A percentile compares a stretch with the other conserved stretches of the same genome.
These are phyloP conservation scores for Skeletonema potamos DNA, from an alignment of 108 stramenopile species.

Conservation along the genomic window DNA sequence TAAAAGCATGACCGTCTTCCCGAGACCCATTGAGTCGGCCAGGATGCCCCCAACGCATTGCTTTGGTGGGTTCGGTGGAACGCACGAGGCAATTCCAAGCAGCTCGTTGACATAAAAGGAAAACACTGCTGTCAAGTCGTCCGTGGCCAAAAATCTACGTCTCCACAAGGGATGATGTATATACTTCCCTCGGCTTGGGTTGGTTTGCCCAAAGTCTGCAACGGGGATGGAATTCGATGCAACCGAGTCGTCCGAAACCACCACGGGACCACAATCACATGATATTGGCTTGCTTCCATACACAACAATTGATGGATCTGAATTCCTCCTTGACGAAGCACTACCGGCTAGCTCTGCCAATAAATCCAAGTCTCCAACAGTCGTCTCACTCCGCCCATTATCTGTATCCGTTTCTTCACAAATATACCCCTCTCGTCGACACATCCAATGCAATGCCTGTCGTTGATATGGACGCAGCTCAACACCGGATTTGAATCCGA, in stretches of 20 bases:
- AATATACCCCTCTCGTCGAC: conserved; percentile 52
- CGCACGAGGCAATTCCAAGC: conserved; percentile 52
- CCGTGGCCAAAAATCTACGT: conserved; percentile 59
- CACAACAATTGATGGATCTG: conserved; percentile 11
- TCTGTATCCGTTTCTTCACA: conserved; percentile 24
- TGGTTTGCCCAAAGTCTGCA: conserved; percentile 11
- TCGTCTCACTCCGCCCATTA: not conserved
- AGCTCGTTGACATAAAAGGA: conserved; percentile 83
- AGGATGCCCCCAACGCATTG: conserved; percentile 80
- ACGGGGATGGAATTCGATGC: conserved; percentile 30
- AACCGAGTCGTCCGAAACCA: conserved; percentile 37
- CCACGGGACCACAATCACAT: conserved; percentile 83
- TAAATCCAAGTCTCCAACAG: conserved; percentile 19
- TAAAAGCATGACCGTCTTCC: conserved; percentile 82
- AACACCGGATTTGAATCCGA: conserved; percentile 40
- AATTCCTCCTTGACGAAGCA: not conserved
- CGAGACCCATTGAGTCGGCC: conserved; percentile 76
- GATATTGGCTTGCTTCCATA: conserved; percentile 32
- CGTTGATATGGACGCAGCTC: conserved; percentile 73
- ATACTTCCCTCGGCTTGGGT: conserved; percentile 8
- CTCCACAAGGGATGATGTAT: conserved; percentile 78
- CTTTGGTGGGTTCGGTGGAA: conserved; percentile 67
- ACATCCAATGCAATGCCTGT: conserved; percentile 83
- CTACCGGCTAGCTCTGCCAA: conserved; percentile 30
- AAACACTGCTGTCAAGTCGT: conserved; percentile 36